Percentiles rank a stretch among this genome's conserved stretches.
Evolutionary conservation across 495 filamentous ascomycete species (phyloP).

Genomic region (Lentithecium fluviatile): DNA sequence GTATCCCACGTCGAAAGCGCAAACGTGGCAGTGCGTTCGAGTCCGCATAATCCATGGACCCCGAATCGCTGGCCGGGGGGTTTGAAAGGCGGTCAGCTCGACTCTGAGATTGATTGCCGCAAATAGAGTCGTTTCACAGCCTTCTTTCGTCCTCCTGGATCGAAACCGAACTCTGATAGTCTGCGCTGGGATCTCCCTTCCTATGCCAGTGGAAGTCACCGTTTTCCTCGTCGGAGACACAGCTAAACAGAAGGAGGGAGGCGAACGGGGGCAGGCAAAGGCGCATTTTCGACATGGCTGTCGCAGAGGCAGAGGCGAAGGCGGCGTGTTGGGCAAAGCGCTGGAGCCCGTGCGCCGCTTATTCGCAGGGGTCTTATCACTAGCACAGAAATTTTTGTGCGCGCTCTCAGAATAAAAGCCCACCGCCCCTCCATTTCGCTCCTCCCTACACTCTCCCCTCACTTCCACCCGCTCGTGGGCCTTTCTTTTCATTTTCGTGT

Average conservation of each 20-base stretch:
- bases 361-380: constrained; percentile 13
- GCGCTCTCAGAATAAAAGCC: constrained; percentile 11
- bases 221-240: not conserved
- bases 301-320: not conserved
- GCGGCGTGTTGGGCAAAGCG: not conserved
- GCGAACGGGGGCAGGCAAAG: not conserved
- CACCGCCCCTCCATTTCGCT: constrained; percentile 18
- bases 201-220: not conserved
- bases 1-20: not conserved
- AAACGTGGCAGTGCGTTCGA: constrained; percentile 9
- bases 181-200: too few relatives aligned
- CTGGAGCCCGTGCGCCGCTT: constrained; percentile 10
- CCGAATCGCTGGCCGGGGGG: constrained; percentile 1
- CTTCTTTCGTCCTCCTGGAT: not conserved
- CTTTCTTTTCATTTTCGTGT: constrained; percentile 20
- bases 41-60: constrained; percentile 19
- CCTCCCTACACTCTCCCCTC: constrained; percentile 14
- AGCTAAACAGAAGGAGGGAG: not conserved
- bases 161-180: too few relatives aligned
- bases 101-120: constrained; percentile 11
- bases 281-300: not conserved
- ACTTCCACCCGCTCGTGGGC: constrained; percentile 1
- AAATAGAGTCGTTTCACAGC: constrained; percentile 21
- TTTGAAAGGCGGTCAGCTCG: constrained; percentile 33
- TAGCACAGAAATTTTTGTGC: constrained; percentile 13